phyloP scores from a whole-genome alignment of 495 filamentous ascomycete genomes.

The Usnea hakonensis region DNA sequence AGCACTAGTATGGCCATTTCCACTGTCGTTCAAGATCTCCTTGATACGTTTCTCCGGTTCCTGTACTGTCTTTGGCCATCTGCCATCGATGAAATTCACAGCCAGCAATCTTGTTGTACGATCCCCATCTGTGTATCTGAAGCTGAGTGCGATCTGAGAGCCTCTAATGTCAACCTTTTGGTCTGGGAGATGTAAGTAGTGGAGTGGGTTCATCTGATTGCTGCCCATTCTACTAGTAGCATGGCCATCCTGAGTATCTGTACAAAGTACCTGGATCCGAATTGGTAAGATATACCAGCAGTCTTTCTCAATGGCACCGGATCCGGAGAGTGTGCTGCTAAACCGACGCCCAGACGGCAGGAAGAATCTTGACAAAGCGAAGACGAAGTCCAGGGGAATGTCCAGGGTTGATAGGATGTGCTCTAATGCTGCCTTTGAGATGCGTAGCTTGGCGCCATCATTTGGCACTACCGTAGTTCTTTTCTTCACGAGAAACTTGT shows the following conservation, averaged over 20 bases:
- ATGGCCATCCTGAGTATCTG: background rate
- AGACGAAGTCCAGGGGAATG: background rate
- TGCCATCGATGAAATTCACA: background rate
- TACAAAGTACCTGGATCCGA: conserved; percentile 12
- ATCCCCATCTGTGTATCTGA: background rate
- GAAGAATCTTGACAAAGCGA: background rate
- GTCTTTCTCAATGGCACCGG: background rate
- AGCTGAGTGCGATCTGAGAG: background rate
- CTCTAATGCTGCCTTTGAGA: background rate
- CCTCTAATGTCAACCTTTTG: background rate
- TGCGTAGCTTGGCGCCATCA: background rate
- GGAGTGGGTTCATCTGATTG: conserved; percentile 16
- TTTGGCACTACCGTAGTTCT: background rate
- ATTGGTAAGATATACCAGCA: conserved; percentile 16
- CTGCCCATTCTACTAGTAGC: conserved; percentile 8
- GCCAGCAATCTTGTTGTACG: background rate
- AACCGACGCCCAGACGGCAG: background rate
- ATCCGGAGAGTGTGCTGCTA: background rate
- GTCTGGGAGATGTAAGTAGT: conserved; percentile 15
- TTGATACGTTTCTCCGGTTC: background rate
- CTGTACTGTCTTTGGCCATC: background rate
- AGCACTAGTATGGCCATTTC: background rate
- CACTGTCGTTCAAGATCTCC: background rate
- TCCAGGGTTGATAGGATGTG: background rate
- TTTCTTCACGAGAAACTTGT: background rate